Evolutionary conservation across 2,329 filamentous ascomycete species (phyloP).

Genomic region (Aspergillus chevalieri): DNA sequence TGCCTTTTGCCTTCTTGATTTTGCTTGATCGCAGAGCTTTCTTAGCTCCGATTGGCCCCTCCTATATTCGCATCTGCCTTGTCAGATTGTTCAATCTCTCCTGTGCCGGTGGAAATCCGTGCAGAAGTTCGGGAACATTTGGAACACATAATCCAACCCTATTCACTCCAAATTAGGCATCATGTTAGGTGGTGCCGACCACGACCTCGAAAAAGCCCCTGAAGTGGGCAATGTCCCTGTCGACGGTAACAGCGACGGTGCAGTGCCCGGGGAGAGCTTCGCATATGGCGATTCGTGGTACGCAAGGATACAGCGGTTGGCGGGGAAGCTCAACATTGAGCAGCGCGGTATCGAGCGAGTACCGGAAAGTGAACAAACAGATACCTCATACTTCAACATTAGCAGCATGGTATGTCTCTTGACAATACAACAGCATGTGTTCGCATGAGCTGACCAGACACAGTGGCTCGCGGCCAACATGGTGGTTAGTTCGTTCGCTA

Average conservation of each 20-base stretch:
- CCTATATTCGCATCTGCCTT: background rate
- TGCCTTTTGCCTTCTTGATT: constrained; percentile 4
- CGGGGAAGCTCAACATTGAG: constrained; percentile 62
- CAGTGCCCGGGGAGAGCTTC: constrained; percentile 55
- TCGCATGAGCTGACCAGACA: constrained; percentile 7
- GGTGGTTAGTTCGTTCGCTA: constrained; percentile 69
- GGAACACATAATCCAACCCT: background rate
- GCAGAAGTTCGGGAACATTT: no score
- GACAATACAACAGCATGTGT: constrained; percentile 6
- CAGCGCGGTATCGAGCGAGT: constrained; percentile 71
- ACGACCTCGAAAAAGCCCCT: constrained; percentile 30
- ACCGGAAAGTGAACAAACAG: constrained; percentile 61
- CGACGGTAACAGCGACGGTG: constrained; percentile 34
- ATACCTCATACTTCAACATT: constrained; percentile 60
- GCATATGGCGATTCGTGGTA: constrained; percentile 51
- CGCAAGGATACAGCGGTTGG: constrained; percentile 57
- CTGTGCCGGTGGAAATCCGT: constrained; percentile 10
- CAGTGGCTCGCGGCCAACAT: constrained; percentile 74
- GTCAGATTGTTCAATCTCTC: constrained; percentile 4
- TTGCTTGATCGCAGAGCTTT: constrained; percentile 14
- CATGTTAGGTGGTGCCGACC: constrained; percentile 15
- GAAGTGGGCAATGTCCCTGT: constrained; percentile 20
- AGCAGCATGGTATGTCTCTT: constrained; percentile 59
- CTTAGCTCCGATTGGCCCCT: constrained; percentile 11
- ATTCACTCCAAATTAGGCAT: constrained; percentile 11